A percentile compares a stretch with the other conserved stretches of the same genome.
Conservation (phyloP, 2,329 filamentous ascomycete genomes). For the Clarireedia sp. region DNA sequence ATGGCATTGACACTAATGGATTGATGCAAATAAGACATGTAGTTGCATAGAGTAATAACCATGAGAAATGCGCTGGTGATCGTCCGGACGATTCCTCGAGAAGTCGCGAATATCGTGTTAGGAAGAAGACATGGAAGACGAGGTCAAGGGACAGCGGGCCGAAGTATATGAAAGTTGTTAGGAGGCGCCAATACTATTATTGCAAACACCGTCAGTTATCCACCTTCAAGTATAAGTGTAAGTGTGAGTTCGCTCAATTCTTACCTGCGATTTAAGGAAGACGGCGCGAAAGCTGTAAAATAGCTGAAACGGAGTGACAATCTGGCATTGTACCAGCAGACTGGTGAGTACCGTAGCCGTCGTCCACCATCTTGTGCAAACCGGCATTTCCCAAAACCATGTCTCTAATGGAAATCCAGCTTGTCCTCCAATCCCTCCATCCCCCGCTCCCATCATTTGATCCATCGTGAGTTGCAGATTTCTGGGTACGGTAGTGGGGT, state of each 20-base stretch:
- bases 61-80: constrained; percentile 88
- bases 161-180: constrained; percentile 96
- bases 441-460: constrained; percentile 30
- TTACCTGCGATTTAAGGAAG: constrained; percentile 83
- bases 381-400: constrained; percentile 98
- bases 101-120: constrained; percentile 90
- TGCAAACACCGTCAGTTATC: not conserved
- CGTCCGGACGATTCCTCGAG: constrained; percentile 91
- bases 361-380: constrained; percentile 95
- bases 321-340: constrained; percentile 83
- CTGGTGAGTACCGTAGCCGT: constrained; percentile 83
- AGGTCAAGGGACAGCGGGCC: constrained; percentile 90
- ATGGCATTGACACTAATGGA: constrained; percentile 83
- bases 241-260: constrained; percentile 19
- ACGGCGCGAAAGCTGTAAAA: constrained; percentile 95
- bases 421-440: constrained; percentile 38
- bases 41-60: constrained; percentile 82
- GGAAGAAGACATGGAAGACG: constrained; percentile 96
- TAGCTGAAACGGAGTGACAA: constrained; percentile 87
- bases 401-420: constrained; percentile 76
- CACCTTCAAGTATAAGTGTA: not conserved
- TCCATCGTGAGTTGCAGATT: constrained; percentile 23
- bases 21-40: constrained; percentile 72
- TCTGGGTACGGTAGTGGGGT: not conserved
- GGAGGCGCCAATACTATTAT: constrained; percentile 83